Conservation (phyloP, 139 green algal genomes). For the Volvox africanus region DNA sequence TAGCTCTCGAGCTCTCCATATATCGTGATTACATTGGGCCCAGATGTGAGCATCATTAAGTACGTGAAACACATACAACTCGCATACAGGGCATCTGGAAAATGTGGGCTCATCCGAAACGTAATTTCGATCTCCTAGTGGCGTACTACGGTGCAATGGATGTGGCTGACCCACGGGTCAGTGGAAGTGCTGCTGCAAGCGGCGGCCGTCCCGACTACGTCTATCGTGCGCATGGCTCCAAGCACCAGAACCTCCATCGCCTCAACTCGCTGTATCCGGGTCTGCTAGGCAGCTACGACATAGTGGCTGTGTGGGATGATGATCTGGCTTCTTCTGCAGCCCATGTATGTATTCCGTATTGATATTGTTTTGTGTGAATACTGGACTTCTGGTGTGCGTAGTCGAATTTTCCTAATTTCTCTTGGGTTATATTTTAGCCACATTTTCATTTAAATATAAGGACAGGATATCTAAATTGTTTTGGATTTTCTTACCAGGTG, state of each 20-base stretch:
- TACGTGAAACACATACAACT: neutral
- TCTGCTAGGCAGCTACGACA: constrained; percentile 10
- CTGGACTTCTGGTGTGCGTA: too few relatives aligned
- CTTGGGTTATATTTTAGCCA: too few relatives aligned
- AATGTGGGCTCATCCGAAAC: neutral
- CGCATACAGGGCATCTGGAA: constrained; percentile 1
- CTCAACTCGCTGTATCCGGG: constrained; percentile 24
- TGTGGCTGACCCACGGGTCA: neutral
- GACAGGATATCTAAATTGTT: too few relatives aligned
- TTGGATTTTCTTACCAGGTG: too few relatives aligned
- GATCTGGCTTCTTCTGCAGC: neutral
- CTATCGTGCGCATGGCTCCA: constrained; percentile 37
- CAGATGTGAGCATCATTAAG: too few relatives aligned
- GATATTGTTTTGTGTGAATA: too few relatives aligned
- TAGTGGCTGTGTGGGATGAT: constrained; percentile 36
- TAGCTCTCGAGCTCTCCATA: too few relatives aligned
- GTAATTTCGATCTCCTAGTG: constrained; percentile 26
- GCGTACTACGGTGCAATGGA: constrained; percentile 1
- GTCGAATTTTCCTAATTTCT: too few relatives aligned
- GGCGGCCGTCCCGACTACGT: neutral
- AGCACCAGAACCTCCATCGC: constrained; percentile 25
- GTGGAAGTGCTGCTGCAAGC: neutral
- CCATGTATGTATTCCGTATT: neutral
- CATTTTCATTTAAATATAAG: too few relatives aligned
- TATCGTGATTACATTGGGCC: too few relatives aligned